Percentiles rank a stretch among this genome's conserved stretches.
phyloP scores from a whole-genome alignment of 2,329 filamentous ascomycete species.

The Hyphodiscus sp. region DNA sequence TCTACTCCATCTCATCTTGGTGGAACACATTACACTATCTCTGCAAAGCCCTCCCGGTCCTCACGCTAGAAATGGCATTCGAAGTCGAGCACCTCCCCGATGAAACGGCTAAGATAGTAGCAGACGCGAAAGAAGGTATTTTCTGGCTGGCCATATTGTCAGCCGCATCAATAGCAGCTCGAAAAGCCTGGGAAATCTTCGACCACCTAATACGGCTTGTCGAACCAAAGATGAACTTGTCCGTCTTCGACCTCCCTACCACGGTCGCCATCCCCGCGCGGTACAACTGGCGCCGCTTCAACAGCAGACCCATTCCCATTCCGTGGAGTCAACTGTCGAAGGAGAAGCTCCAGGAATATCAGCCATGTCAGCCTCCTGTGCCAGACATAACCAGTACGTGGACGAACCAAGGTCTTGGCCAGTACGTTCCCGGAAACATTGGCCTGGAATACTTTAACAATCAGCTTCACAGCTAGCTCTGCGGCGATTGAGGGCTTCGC shows the following conservation, averaged over 20 bases:
- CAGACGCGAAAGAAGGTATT: constrained; percentile 22
- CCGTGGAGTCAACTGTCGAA: not conserved
- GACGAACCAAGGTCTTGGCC: not conserved
- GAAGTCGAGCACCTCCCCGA: constrained; percentile 18
- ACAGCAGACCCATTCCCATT: not conserved
- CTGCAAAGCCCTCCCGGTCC: constrained; percentile 22
- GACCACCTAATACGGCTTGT: constrained; percentile 19
- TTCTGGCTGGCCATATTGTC: constrained; percentile 20
- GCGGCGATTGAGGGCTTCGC: constrained; percentile 1
- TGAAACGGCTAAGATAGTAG: constrained; percentile 17
- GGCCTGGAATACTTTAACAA: not conserved
- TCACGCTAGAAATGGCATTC: constrained; percentile 24
- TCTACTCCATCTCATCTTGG: constrained; percentile 19
- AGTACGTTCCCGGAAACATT: not conserved
- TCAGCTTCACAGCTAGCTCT: constrained; percentile 1
- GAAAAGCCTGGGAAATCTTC: constrained; percentile 26
- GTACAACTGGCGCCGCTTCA: constrained; percentile 12
- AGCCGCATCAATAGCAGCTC: constrained; percentile 16
- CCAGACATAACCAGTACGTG: not conserved
- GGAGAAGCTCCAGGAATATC: constrained; percentile 5
- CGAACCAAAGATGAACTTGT: constrained; percentile 13
- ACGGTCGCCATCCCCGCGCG: constrained; percentile 18
- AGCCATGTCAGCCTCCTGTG: not conserved
- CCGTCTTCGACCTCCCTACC: constrained; percentile 15
- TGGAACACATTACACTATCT: constrained; percentile 24